These are phyloP conservation scores for Dothideomycetes sp. DNA, from an alignment of 2,329 filamentous ascomycete genomes.

Conservation along the genomic window DNA sequence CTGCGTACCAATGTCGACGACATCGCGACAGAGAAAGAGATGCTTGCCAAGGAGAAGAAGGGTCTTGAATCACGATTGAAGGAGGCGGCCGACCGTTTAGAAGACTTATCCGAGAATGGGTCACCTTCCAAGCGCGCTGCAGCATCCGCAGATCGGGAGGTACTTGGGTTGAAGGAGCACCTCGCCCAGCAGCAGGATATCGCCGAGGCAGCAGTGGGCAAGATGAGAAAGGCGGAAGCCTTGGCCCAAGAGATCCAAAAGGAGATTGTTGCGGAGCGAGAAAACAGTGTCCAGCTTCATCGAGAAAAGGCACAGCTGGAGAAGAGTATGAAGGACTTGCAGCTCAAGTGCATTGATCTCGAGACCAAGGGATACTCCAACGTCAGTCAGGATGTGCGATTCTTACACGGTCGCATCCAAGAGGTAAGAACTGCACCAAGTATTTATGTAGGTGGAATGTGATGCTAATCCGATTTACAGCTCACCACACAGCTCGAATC, in stretches of 20 bases:
- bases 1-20: conserved; percentile 81
- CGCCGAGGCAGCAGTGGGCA: conserved; percentile 80
- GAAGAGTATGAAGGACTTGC: conserved; percentile 81
- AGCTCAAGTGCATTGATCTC: conserved; percentile 80
- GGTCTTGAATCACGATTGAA: conserved; percentile 72
- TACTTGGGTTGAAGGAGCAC: conserved; percentile 78
- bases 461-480: conserved; percentile 20
- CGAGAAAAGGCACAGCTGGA: conserved; percentile 85
- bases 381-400: conserved; percentile 88
- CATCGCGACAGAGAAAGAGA: conserved; percentile 71
- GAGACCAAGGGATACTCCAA: conserved; percentile 96
- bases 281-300: conserved; percentile 68
- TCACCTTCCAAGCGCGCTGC: conserved; percentile 83
- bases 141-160: conserved; percentile 75
- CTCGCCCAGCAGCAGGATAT: conserved; percentile 92
- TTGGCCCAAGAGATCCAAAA: conserved; percentile 83
- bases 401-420: conserved; percentile 86
- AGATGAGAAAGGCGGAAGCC: conserved; percentile 91
- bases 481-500: conserved; percentile 61
- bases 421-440: conserved; percentile 53
- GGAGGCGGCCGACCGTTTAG: conserved; percentile 78
- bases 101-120: conserved; percentile 67
- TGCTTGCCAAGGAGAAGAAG: conserved; percentile 78
- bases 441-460: conserved; percentile 11
- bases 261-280: conserved; percentile 77